A percentile compares a stretch with the other conserved stretches of the same genome.
These are phyloP conservation scores for Fusarium solani-melongenae DNA, from an alignment of 2,329 filamentous ascomycete genomes.

Conservation along the genomic window DNA sequence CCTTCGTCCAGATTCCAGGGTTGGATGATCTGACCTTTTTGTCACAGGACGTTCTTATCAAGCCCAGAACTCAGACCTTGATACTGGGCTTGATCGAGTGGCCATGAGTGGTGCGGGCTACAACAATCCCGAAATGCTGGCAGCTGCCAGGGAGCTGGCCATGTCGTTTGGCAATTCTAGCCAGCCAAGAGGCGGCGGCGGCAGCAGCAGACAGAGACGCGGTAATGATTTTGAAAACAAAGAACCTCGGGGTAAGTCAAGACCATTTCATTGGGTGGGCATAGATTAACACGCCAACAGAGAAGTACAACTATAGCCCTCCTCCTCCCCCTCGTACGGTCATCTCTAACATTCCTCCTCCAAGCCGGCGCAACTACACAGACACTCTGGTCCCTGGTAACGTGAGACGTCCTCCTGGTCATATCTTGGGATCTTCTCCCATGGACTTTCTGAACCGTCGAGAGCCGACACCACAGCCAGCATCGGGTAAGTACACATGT, in stretches of 20 bases:
- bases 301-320: not conserved
- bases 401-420: conserved; percentile 14
- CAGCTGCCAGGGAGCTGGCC: conserved; percentile 43
- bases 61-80: not conserved
- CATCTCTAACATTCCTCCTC: conserved; percentile 13
- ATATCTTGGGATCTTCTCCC: conserved; percentile 34
- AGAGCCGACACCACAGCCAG: not conserved
- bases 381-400: conserved; percentile 14
- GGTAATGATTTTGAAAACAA: not conserved
- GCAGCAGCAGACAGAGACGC: not conserved
- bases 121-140: conserved; percentile 40
- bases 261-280: not conserved
- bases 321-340: not conserved
- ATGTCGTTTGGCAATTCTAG: conserved; percentile 34
- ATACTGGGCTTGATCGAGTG: not conserved
- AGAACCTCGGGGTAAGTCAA: conserved; percentile 23
- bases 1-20: not conserved
- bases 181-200: not conserved
- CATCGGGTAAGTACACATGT: conserved; percentile 12
- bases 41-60: not conserved
- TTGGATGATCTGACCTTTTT: not conserved
- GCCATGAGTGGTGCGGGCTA: conserved; percentile 33
- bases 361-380: conserved; percentile 35
- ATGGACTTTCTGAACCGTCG: conserved; percentile 38
- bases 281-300: conserved; percentile 12